Base-by-base conservation (phyloP, 2,329 filamentous ascomycete genomes). In the Penicillium sp. region DNA sequence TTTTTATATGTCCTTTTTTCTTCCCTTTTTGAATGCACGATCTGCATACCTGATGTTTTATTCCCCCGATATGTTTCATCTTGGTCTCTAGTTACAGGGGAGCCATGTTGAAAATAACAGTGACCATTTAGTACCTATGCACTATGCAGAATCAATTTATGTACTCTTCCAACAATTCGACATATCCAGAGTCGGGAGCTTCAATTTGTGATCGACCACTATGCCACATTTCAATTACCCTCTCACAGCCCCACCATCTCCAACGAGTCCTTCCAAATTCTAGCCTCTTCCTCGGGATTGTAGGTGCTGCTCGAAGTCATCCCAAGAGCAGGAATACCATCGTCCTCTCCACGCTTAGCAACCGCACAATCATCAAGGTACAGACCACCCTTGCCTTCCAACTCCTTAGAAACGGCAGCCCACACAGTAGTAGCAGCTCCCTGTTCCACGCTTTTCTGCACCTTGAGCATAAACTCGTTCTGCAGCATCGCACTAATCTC, bases 341-440 rank as follows among this genome's bases (percentile, higher is more conserved):
- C 65, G 25, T 64, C 48, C 16, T 54, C 55, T 16, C 37, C 53
- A 10, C 42, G 54, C 25, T 54, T 54, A 37, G 65, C 66, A 47
- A 67, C 66, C 2, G 60, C 60, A 51, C 69, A 68, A 60, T 71
- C 66, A 49, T 60, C 58, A n/a, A 77, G 55, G 62, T 75, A 76
- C 6, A 55, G 4, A 13, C 53, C 53, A 0, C 76, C 75, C 35
- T 61, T 72, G 0, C 61, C 63, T 43, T 71, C 69, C 51, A 65
- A 69, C 43, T 71, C 72, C 49, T 64, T 67, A 0, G 65, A 63
- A 8, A 76, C 63, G 3, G 73, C 73, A n/a, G 72, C 75, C 58
- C 62, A 72, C 4, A 78, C 67, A 4, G 68, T 72, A 11, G 76
- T 78, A 5, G 77, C 75, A 14, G 76, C 75, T 2, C 76, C 77